Conservation (phyloP, 192 early-diverging fungal species). For the Spinellus fusiger region DNA sequence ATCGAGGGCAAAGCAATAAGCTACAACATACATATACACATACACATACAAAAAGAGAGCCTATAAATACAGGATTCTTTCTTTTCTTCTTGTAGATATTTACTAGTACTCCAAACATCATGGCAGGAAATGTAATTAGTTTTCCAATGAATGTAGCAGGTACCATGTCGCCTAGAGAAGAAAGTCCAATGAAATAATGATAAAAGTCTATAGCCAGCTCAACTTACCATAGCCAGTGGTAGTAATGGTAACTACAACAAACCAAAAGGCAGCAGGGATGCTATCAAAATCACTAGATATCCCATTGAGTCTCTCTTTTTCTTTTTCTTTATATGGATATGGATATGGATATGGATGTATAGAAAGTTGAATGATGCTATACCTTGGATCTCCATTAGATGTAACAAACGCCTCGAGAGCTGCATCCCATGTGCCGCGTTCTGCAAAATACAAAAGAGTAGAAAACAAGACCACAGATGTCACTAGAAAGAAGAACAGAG, state of each 20-base stretch:
- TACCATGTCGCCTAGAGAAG: slow-evolving; percentile 59
- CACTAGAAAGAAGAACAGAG: slow-evolving; percentile 66
- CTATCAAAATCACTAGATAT: slow-evolving; percentile 54
- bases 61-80: no score
- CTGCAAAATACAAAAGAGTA: slow-evolving; percentile 74
- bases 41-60: not conserved
- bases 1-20: slow-evolving; percentile 78
- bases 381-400: slow-evolving; percentile 58
- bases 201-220: not conserved
- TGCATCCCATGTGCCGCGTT: slow-evolving; percentile 69
- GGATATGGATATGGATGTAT: no score
- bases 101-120: slow-evolving; percentile 69
- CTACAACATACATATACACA: slow-evolving; percentile 2
- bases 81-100: no score
- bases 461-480: slow-evolving; percentile 66
- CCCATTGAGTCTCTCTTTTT: not conserved
- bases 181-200: no score
- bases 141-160: slow-evolving; percentile 74
- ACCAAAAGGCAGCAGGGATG: slow-evolving; percentile 74
- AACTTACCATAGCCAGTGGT: slow-evolving; percentile 63
- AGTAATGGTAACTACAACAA: slow-evolving; percentile 68
- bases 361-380: no score
- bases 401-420: slow-evolving; percentile 58
- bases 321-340: not conserved
- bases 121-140: slow-evolving; percentile 69